These are phyloP conservation scores for Rhodotorula paludigena DNA, from an alignment of 768 basidiomycete genomes.

Conservation along the genomic window DNA sequence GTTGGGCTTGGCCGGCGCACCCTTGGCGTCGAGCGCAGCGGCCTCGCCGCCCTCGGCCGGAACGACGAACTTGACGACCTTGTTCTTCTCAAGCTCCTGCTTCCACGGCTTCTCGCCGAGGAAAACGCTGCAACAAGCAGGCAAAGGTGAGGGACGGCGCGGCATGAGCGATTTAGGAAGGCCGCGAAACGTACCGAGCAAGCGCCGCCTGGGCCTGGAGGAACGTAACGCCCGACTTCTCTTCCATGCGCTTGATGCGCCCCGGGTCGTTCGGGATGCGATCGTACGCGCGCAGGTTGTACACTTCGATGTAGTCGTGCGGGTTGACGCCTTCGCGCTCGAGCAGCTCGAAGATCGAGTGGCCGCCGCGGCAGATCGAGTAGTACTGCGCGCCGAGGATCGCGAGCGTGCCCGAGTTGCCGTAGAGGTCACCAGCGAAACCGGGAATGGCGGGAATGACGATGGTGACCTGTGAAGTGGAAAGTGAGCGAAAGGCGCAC, in stretches of 20 bases:
- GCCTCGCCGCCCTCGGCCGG: conserved; percentile 55
- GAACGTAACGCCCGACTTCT: conserved; percentile 70
- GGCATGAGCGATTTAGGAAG: neutral
- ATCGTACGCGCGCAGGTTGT: conserved; percentile 86
- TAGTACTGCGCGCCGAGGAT: conserved; percentile 38
- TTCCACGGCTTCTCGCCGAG: conserved; percentile 29
- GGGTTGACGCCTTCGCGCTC: conserved; percentile 34
- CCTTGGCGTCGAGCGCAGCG: conserved; percentile 34
- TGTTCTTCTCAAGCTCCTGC: conserved; percentile 37
- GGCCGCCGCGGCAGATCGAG: conserved; percentile 75
- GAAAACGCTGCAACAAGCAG: conserved; percentile 46
- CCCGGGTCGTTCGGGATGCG: conserved; percentile 51
- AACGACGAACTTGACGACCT: conserved; percentile 33
- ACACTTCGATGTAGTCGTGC: conserved; percentile 77
- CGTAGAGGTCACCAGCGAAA: conserved; percentile 65
- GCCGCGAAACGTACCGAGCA: conserved; percentile 26
- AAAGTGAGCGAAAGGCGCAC: too few species aligned
- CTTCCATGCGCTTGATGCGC: conserved; percentile 66
- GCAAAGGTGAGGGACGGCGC: neutral
- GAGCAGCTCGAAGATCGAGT: conserved; percentile 52
- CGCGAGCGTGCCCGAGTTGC: conserved; percentile 34
- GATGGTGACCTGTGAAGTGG: too few species aligned
- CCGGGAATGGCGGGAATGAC: conserved; percentile 86
- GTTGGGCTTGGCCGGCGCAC: conserved; percentile 48
- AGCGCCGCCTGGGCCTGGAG: conserved; percentile 81